Evolutionary conservation across 495 filamentous ascomycete species (phyloP).

Genomic region (Geopyxis carbonaria): DNA sequence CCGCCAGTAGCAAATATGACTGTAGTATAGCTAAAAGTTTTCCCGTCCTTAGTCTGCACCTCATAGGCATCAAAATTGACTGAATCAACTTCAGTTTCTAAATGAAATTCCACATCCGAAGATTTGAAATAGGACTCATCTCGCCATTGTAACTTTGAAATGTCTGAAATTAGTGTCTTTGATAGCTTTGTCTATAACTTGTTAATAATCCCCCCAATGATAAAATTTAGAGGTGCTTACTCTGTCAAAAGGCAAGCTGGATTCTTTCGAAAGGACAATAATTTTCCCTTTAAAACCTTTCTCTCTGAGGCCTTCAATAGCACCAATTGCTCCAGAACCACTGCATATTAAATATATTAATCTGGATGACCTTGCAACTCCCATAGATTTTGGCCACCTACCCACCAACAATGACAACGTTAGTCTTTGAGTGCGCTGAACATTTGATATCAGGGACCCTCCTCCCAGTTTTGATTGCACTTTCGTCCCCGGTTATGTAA

Average conservation of each 20-base stretch:
- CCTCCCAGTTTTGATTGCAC: slow-evolving; percentile 56
- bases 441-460: slow-evolving; percentile 59
- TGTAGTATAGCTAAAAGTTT: slow-evolving; percentile 61
- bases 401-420: slow-evolving; percentile 78
- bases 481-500: slow-evolving; percentile 68
- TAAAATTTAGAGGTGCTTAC: not conserved
- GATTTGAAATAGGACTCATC: slow-evolving; percentile 59
- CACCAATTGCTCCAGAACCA: slow-evolving; percentile 65
- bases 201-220: not conserved
- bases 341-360: no score
- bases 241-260: slow-evolving; percentile 72
- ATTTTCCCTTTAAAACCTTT: slow-evolving; percentile 66
- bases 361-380: no score
- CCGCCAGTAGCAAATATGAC: slow-evolving; percentile 81
- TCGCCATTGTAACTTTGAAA: slow-evolving; percentile 56
- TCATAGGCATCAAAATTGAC: slow-evolving; percentile 61
- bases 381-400: no score
- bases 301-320: slow-evolving; percentile 63
- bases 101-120: slow-evolving; percentile 47
- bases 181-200: slow-evolving; percentile 61
- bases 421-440: slow-evolving; percentile 40
- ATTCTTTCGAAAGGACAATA: slow-evolving; percentile 70
- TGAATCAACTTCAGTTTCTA: slow-evolving; percentile 55
- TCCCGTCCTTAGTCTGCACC: slow-evolving; percentile 54
- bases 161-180: slow-evolving; percentile 79